These are phyloP conservation scores for Talaromyces thailandensis DNA, from an alignment of 495 filamentous ascomycete species.

Conservation along the genomic window DNA sequence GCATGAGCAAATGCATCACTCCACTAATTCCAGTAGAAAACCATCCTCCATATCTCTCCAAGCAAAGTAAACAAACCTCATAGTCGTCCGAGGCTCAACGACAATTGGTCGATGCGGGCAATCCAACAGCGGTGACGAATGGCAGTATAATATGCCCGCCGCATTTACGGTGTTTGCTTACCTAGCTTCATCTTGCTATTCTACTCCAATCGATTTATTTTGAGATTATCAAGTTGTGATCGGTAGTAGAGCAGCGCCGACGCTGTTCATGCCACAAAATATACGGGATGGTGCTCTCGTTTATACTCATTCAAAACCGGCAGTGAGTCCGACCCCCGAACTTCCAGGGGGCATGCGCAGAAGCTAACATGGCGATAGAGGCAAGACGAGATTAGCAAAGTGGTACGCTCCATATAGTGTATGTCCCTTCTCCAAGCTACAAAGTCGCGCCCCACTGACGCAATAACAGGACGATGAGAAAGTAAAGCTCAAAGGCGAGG, in stretches of 20 bases:
- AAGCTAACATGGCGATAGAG: conserved; percentile 44
- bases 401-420: conserved; percentile 96
- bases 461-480: conserved; percentile 73
- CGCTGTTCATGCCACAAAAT: not conserved
- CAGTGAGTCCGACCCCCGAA: conserved; percentile 50
- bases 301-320: conserved; percentile 94
- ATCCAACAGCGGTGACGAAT: not conserved
- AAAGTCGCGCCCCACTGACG: not conserved
- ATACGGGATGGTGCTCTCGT: conserved; percentile 69
- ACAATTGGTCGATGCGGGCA: not conserved
- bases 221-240: not conserved
- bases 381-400: conserved; percentile 96
- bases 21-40: not conserved
- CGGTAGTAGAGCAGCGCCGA: not conserved
- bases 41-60: not conserved
- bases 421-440: conserved; percentile 13
- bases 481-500: conserved; percentile 89
- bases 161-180: not conserved
- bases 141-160: conserved; percentile 1
- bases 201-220: not conserved
- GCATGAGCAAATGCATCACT: not conserved
- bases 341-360: not conserved
- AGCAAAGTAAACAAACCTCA: not conserved
- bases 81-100: not conserved
- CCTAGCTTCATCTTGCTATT: not conserved